Base-by-base conservation (phyloP, 345 rosid species). In the Erucastrum elatum region DNA sequence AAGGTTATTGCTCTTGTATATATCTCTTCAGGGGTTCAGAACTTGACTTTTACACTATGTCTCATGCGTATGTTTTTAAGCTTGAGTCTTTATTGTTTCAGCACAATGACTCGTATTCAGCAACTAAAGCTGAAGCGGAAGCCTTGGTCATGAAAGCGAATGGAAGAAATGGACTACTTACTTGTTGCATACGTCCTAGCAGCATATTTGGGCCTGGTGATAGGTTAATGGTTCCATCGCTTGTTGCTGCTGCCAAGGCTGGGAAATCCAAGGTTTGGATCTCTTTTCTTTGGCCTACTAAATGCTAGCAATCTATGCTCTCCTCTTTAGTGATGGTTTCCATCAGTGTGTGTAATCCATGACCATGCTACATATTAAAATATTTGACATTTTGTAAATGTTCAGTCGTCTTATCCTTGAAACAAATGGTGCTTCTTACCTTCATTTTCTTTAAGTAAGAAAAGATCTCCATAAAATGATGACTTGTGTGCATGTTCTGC, bases 131-230 rank as follows among this genome's bases (percentile, higher is more conserved):
- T 75, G 91, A 91, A 85, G 98, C 87, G 9, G 98, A 94, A 86
- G 86, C 86, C 70, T 80, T 88, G 70, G 71, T 93, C 15, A 64
- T 92, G 35, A 89, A 89, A 80, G 88, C 98, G 1, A 91, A 92
- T 76, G 92, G 94, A 64, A 80, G 65, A 29, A 81, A 84, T 56
- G 98, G 98, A 67, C 91, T 94, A 25, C 84, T 94, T 35, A 94
- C 98, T 26, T 94, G 98, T 85, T 87, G 94, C 72, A 84, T 94
- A 71, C 97, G 98, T 41, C 98, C 98, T 8, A 94, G 98, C 70
- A 77, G 94, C 68, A 91, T 94, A 75, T 94, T 94, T 76, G 98
- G 98, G 56, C 98, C 98, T 31, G 98, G 98, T 66, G 98, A 94
- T 86, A 88, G 70, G 85, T 81, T 92, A 83, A 74, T 94, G 65